A percentile compares a stretch with the other conserved stretches of the same genome.
These are phyloP conservation scores for Poa annua DNA, from an alignment of 176 grass and related monocot species.

Conservation along the genomic window DNA sequence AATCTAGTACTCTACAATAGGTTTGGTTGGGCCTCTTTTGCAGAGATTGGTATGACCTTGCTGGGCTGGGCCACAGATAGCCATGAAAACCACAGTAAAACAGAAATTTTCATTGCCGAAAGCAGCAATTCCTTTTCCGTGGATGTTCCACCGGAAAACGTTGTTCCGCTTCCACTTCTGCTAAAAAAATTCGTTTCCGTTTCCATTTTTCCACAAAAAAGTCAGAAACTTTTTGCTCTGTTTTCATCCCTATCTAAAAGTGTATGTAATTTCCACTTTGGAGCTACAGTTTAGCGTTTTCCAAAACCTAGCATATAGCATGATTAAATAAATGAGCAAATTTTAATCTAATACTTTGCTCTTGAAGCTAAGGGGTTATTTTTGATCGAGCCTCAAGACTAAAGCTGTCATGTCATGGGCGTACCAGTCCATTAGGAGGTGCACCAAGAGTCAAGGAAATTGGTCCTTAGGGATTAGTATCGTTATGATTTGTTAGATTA, in stretches of 20 bases:
- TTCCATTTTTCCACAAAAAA: too few relatives aligned
- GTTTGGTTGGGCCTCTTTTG: too few relatives aligned
- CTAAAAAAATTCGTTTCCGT: too few relatives aligned
- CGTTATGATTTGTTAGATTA: background rate
- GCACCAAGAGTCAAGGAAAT: background rate
- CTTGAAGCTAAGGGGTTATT: background rate
- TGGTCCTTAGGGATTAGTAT: background rate
- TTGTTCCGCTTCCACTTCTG: too few relatives aligned
- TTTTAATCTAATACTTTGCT: background rate
- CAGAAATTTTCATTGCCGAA: too few relatives aligned
- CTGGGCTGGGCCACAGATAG: too few relatives aligned
- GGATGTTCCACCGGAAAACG: too few relatives aligned
- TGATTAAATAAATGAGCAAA: slow-evolving; percentile 6
- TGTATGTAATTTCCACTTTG: background rate
- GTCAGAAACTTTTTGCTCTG: too few relatives aligned
- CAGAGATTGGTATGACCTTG: too few relatives aligned
- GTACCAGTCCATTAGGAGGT: background rate
- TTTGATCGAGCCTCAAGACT: background rate
- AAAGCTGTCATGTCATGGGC: background rate
- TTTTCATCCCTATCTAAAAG: background rate
- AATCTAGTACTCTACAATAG: too few relatives aligned
- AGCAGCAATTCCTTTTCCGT: too few relatives aligned
- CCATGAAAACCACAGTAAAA: too few relatives aligned
- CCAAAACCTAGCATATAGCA: background rate
- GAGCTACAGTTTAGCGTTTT: background rate